These are phyloP conservation scores for Mycena rebaudengoi DNA, from an alignment of 768 basidiomycete species.

Conservation along the genomic window DNA sequence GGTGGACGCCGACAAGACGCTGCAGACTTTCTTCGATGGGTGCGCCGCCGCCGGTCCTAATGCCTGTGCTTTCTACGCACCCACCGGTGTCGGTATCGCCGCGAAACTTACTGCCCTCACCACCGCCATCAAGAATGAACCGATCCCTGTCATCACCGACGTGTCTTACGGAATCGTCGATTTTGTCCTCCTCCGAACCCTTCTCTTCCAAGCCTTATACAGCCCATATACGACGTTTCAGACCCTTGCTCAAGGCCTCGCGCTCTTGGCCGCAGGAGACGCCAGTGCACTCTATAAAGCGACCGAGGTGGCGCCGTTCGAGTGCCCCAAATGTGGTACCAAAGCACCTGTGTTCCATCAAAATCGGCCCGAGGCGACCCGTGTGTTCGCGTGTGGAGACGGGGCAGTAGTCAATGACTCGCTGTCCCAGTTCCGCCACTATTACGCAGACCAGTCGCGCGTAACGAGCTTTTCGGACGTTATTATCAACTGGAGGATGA, in stretches of 20 bases:
- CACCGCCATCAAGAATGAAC: constrained; percentile 21
- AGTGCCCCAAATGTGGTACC: constrained; percentile 7
- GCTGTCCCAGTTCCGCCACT: constrained; percentile 9
- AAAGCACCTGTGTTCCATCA: neutral
- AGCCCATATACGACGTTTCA: constrained; percentile 29
- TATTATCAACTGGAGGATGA: constrained; percentile 13
- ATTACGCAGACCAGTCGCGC: constrained; percentile 10
- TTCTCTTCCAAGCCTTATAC: constrained; percentile 33
- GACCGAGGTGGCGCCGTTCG: neutral
- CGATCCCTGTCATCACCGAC: constrained; percentile 28
- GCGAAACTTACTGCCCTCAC: constrained; percentile 26
- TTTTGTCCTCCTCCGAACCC: constrained; percentile 23
- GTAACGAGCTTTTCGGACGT: constrained; percentile 29
- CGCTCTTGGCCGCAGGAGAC: constrained; percentile 35
- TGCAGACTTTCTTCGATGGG: constrained; percentile 32
- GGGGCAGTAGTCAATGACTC: constrained; percentile 15
- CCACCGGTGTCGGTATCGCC: constrained; percentile 25
- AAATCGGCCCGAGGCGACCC: constrained; percentile 3
- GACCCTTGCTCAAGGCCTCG: constrained; percentile 30
- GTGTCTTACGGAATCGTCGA: constrained; percentile 34
- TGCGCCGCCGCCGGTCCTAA: constrained; percentile 31
- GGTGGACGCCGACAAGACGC: constrained; percentile 31
- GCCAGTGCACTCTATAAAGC: constrained; percentile 25
- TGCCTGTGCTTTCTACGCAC: constrained; percentile 33
- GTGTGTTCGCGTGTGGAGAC: constrained; percentile 27